phyloP scores from a whole-genome alignment of 2,329 filamentous ascomycete species.

The Apiospora saccharicola region DNA sequence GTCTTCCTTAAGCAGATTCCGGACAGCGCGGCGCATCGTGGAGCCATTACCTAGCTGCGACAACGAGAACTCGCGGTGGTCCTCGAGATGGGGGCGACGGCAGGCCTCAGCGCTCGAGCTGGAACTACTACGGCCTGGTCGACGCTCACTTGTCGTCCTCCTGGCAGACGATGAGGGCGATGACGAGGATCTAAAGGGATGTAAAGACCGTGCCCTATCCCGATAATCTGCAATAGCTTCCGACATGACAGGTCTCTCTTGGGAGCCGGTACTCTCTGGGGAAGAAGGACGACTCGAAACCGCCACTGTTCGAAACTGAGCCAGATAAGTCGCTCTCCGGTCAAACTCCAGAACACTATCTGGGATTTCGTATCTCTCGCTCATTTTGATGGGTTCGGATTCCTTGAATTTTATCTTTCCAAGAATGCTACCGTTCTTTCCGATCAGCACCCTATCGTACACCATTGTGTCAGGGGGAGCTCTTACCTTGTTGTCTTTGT shows the following conservation, averaged over 20 bases:
- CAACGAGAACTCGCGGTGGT: neutral
- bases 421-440: constrained; percentile 1
- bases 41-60: neutral
- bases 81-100: neutral
- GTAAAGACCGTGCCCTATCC: neutral
- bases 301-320: neutral
- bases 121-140: neutral
- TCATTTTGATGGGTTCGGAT: neutral
- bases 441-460: constrained; percentile 4
- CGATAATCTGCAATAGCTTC: neutral
- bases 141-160: neutral
- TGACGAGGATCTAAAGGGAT: neutral
- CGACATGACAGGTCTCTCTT: neutral
- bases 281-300: neutral
- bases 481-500: neutral
- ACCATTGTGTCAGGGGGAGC: neutral
- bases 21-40: neutral
- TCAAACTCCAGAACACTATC: neutral
- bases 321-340: neutral
- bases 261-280: neutral
- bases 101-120: neutral
- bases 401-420: constrained; percentile 4
- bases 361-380: neutral
- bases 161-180: neutral
- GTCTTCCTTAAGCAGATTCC: neutral